Evolutionary conservation across 768 basidiomycete genomes (phyloP).

Genomic region (Leccinum aurantiacum): DNA sequence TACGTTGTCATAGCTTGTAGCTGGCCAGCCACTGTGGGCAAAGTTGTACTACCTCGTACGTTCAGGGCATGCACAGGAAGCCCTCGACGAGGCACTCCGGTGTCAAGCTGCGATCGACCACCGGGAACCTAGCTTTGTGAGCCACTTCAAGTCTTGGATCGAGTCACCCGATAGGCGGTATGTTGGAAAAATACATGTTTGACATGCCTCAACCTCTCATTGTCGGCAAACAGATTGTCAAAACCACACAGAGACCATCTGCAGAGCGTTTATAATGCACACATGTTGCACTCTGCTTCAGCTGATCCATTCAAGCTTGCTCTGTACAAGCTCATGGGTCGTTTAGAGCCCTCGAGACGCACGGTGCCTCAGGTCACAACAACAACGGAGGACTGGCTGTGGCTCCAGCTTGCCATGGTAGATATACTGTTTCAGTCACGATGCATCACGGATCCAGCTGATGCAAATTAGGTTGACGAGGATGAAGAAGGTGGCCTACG

Average conservation of each 20-base stretch:
- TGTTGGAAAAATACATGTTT: conserved; percentile 17
- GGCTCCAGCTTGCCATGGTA: conserved; percentile 92
- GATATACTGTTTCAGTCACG: neutral
- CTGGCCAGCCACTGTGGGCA: conserved; percentile 90
- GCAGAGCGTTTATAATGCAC: conserved; percentile 76
- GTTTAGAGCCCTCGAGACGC: conserved; percentile 78
- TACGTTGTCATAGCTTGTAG: conserved; percentile 56
- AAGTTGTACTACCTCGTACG: conserved; percentile 90
- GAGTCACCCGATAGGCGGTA: conserved; percentile 79
- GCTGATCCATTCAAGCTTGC: conserved; percentile 96
- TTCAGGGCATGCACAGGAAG: conserved; percentile 79
- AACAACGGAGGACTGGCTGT: conserved; percentile 97
- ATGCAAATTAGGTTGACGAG: conserved; percentile 61
- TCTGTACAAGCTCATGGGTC: conserved; percentile 92
- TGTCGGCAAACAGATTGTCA: conserved; percentile 48
- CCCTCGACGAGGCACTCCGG: conserved; percentile 69
- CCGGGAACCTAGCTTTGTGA: conserved; percentile 80
- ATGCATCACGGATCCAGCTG: conserved; percentile 3
- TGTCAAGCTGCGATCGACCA: conserved; percentile 72
- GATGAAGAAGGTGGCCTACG: conserved; percentile 75
- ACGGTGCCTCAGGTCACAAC: conserved; percentile 81
- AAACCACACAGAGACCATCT: conserved; percentile 79
- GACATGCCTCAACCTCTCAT: neutral
- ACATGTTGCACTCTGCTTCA: conserved; percentile 84
- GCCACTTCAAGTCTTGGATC: conserved; percentile 80